A percentile compares a stretch with the other conserved stretches of the same genome.
Evolutionary conservation across 208 protist species (phyloP).

Genomic region (Trypanosomatidae sp.): DNA sequence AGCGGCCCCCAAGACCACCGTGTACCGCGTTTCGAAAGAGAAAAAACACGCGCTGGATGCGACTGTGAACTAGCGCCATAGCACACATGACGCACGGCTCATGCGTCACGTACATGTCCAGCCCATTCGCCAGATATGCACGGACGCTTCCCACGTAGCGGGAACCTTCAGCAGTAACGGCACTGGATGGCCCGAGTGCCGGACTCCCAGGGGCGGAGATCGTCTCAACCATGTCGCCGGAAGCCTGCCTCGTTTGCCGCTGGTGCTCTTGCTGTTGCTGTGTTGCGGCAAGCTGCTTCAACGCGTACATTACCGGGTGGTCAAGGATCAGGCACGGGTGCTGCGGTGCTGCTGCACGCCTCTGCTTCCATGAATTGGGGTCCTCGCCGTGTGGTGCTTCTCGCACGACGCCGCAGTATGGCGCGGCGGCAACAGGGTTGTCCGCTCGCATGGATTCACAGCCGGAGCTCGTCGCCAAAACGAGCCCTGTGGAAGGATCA

Average conservation of each 20-base stretch:
- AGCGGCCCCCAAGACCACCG: conserved; percentile 69
- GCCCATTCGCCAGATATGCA: conserved; percentile 87
- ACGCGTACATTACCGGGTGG: conserved; percentile 73
- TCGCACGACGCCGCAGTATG: conserved; percentile 28
- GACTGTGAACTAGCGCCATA: conserved; percentile 94
- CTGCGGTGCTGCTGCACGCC: not conserved
- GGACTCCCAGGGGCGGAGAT: not conserved
- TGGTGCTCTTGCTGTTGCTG: conserved; percentile 13
- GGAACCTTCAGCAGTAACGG: not conserved
- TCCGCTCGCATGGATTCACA: conserved; percentile 29
- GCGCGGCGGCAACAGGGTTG: conserved; percentile 35
- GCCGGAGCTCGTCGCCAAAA: conserved; percentile 52
- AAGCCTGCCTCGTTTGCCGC: not conserved
- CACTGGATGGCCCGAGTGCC: not conserved
- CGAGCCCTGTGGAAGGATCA: conserved; percentile 35
- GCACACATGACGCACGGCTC: conserved; percentile 95
- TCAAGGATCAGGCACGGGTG: conserved; percentile 39
- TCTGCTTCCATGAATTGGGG: not conserved
- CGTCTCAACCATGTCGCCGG: not conserved
- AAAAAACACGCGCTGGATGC: conserved; percentile 84
- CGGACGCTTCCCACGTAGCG: conserved; percentile 3
- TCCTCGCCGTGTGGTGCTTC: not conserved
- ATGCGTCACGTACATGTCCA: conserved; percentile 87
- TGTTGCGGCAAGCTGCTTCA: conserved; percentile 55
- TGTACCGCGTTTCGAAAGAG: conserved; percentile 61